phyloP scores from a whole-genome alignment of 2,329 filamentous ascomycete genomes.

The Fusarium stilboides region DNA sequence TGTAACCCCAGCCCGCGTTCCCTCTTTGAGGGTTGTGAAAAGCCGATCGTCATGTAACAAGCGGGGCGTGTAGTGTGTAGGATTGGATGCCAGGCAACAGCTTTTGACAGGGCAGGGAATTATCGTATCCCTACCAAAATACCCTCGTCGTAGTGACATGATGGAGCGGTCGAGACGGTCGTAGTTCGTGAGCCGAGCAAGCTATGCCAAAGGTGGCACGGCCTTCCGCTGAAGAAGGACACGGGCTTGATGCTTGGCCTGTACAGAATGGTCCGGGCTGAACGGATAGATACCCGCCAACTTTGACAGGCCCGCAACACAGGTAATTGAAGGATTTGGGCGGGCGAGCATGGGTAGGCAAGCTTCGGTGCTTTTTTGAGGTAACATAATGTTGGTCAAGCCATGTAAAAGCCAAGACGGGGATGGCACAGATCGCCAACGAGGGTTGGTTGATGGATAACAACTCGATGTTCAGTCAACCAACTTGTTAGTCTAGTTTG shows the following conservation, averaged over 20 bases:
- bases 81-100: slow-evolving; percentile 18
- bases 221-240: slow-evolving; percentile 20
- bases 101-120: slow-evolving; percentile 6
- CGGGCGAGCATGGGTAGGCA: slow-evolving; percentile 4
- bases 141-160: slow-evolving; percentile 40
- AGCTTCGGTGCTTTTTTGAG: slow-evolving; percentile 1
- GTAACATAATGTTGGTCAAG: slow-evolving; percentile 20
- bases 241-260: slow-evolving; percentile 7
- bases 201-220: slow-evolving; percentile 43
- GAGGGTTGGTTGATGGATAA: not conserved
- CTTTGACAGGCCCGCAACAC: slow-evolving; percentile 36
- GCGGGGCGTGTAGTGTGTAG: slow-evolving; percentile 7
- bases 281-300: slow-evolving; percentile 47
- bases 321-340: slow-evolving; percentile 8
- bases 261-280: slow-evolving; percentile 26
- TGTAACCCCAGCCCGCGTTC: slow-evolving; percentile 25
- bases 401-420: slow-evolving; percentile 5
- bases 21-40: slow-evolving; percentile 39
- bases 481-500: not conserved
- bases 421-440: slow-evolving; percentile 25
- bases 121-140: slow-evolving; percentile 7
- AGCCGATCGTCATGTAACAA: slow-evolving; percentile 47
- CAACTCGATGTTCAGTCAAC: not conserved
- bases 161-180: slow-evolving; percentile 34
- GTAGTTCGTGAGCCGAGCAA: slow-evolving; percentile 31